Base-by-base conservation (phyloP, 1,139 yeast species). In the Eremothecium gossypii region DNA sequence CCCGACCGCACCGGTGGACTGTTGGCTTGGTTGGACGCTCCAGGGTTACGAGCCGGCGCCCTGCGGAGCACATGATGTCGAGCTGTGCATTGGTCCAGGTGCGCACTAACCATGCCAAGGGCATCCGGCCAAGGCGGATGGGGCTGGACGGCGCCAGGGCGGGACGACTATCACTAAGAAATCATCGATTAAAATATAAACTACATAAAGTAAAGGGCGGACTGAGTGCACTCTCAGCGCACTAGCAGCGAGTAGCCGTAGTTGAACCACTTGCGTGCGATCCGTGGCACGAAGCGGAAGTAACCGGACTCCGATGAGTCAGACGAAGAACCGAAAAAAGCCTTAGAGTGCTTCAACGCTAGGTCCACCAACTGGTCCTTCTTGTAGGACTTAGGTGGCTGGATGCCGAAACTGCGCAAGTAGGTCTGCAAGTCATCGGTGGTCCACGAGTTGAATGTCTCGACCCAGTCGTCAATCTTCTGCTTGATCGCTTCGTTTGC, bases 341-440 rank as follows among this genome's bases (percentile, higher is more conserved):
- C 60, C 42, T 58, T 50, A 8, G 74, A 66, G 54, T 74, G 74
- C 41, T 65, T 64, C 46, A 69, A 68, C 14, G 80, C 80, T 47
- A 66, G 53, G 10, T 64, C 58, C 20, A 73, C 55, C 50, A 78
- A 64, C 41, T 76, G 73, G 34, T 70, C 68, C 48, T 69, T 70
- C 44, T 66, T 57, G n/a, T 60, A 59, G 10, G 52, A 41, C 26
- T 63, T 60, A 31, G 70, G 59, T 40, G 63, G 50, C 35, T 65
- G 61, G 42, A 70, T 63, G 7, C 83, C 83, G 55, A 70, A 77
- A 7, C 73, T 66, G 35, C 67, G 63, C 42, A 79, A 60, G 58
- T 77, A 79, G 27, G 68, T 66, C 51, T 63, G 69, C 50, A 79
- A 62, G 49, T 79, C 85, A 28, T 71, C 68, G 33, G 68, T 69